These are phyloP conservation scores for Cercospora sp. DNA, from an alignment of 2,329 filamentous ascomycete species.

Conservation along the genomic window DNA sequence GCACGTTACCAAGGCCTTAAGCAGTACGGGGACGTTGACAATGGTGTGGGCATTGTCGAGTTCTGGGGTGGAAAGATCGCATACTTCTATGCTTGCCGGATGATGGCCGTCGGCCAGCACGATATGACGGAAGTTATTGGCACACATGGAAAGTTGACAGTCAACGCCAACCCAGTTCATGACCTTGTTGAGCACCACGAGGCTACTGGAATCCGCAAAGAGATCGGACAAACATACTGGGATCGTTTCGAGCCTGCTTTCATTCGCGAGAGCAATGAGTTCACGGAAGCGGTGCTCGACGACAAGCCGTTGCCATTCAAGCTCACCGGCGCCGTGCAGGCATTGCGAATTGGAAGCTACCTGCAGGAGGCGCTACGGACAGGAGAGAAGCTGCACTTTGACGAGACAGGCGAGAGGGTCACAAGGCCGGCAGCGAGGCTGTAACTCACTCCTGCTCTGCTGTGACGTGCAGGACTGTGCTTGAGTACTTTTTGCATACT, in stretches of 20 bases:
- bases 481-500: not conserved
- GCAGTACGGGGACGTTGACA: not conserved
- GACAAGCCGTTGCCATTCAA: not conserved
- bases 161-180: not conserved
- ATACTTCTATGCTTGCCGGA: not conserved
- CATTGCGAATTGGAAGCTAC: not conserved
- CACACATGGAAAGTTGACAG: not conserved
- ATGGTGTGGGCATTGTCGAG: not conserved
- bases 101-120: not conserved
- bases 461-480: not conserved
- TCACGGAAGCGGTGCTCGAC: not conserved
- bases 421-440: not conserved
- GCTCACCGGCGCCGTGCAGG: not conserved
- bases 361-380: not conserved
- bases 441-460: not conserved
- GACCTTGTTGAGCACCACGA: not conserved
- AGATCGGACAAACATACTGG: not conserved
- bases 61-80: not conserved
- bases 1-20: not conserved
- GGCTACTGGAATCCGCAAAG: not conserved
- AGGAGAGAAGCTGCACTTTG: not conserved
- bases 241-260: not conserved
- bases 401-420: not conserved
- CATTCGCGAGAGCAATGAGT: not conserved
- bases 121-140: not conserved